A percentile compares a stretch with the other conserved stretches of the same genome.
Evolutionary conservation across 2,329 filamentous ascomycete genomes (phyloP).

Genomic region (Aphanocladium album): DNA sequence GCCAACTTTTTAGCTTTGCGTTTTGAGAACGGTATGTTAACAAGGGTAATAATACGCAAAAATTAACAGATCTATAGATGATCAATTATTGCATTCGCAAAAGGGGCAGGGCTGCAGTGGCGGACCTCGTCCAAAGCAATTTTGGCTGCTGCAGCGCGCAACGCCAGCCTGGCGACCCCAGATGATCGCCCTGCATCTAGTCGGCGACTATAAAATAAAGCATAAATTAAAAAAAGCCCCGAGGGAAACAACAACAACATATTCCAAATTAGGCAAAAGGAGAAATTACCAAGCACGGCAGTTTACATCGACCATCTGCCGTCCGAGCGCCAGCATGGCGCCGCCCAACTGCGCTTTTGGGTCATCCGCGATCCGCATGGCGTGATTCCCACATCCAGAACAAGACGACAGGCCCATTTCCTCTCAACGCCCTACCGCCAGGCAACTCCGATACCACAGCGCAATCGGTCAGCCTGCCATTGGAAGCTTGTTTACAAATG

Average conservation of each 20-base stretch:
- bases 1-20: too few species aligned
- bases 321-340: slow-evolving; percentile 3
- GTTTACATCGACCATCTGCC: neutral
- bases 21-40: too few species aligned
- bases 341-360: neutral
- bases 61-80: too few species aligned
- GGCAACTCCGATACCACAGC: neutral
- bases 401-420: too few species aligned
- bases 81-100: neutral
- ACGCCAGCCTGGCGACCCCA: neutral
- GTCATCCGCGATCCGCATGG: slow-evolving; percentile 1
- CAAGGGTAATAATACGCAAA: too few species aligned
- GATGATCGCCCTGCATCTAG: neutral
- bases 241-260: neutral
- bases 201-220: neutral
- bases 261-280: neutral
- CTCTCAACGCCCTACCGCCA: neutral
- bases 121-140: neutral
- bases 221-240: neutral
- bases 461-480: neutral
- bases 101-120: neutral
- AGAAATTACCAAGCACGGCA: neutral
- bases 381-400: neutral
- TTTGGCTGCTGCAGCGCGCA: neutral
- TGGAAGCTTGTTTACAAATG: neutral